Evolutionary conservation across 306 rosid species (phyloP).

Genomic region (Inga laurina): DNA sequence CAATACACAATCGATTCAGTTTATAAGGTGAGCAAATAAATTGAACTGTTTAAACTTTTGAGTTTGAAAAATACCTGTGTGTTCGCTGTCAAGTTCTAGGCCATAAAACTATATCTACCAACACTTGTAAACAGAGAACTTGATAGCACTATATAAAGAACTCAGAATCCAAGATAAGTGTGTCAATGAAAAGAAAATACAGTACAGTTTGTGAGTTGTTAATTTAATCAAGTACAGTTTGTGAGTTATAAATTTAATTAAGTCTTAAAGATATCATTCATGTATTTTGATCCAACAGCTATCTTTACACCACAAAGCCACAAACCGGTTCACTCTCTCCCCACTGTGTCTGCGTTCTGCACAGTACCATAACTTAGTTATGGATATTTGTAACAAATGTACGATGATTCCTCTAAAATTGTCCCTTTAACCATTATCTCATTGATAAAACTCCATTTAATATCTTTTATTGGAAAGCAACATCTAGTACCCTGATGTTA

Average conservation of each 20-base stretch:
- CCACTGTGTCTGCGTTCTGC: too few relatives aligned
- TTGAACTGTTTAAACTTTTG: background rate
- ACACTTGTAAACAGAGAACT: background rate
- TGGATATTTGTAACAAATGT: too few relatives aligned
- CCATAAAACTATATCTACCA: background rate
- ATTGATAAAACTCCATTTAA: too few relatives aligned
- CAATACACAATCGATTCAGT: slow-evolving; percentile 46
- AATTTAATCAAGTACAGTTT: too few relatives aligned
- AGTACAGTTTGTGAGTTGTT: background rate
- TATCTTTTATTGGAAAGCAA: too few relatives aligned
- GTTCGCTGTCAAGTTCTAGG: background rate
- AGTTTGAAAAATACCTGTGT: background rate
- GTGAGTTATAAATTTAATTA: background rate
- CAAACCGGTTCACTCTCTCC: too few relatives aligned
- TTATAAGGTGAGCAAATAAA: slow-evolving; percentile 44
- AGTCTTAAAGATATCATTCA: background rate
- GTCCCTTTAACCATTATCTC: too few relatives aligned
- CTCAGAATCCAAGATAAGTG: background rate
- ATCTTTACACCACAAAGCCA: too few relatives aligned
- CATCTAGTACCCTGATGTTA: too few relatives aligned
- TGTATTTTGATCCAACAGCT: too few relatives aligned
- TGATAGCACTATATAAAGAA: background rate
- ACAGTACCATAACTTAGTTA: background rate
- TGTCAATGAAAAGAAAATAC: background rate
- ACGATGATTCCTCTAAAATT: too few relatives aligned